Evolutionary conservation across 2,329 filamentous ascomycete species (phyloP).

Genomic region (Penicillium palitans): DNA sequence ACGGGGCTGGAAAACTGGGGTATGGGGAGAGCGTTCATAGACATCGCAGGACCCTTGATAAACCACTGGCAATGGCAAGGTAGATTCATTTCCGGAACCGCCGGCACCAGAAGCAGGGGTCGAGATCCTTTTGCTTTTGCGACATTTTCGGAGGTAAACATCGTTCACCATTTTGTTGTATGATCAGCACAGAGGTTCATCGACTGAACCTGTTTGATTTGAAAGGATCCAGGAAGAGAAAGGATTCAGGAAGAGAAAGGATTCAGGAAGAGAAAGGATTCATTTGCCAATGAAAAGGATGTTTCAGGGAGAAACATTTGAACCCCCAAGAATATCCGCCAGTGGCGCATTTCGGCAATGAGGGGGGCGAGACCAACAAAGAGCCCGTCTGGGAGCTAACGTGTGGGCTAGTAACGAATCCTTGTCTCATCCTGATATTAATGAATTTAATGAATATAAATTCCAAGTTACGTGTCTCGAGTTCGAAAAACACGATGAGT

Average conservation of each 20-base stretch:
- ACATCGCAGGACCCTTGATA: background rate
- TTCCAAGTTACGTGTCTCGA: background rate
- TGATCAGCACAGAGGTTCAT: background rate
- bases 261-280: background rate
- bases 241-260: too few relatives aligned
- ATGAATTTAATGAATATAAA: background rate
- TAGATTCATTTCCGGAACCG: background rate
- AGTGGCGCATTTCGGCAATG: background rate
- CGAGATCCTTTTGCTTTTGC: background rate
- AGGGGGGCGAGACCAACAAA: background rate
- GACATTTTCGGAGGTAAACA: too few relatives aligned
- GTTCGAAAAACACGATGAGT: background rate
- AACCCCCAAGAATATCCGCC: background rate
- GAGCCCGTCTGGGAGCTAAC: too few relatives aligned
- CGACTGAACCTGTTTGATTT: background rate
- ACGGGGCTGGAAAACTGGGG: background rate
- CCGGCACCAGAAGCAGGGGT: background rate
- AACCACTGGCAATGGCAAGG: background rate
- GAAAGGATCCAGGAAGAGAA: background rate
- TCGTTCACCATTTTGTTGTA: background rate
- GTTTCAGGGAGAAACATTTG: background rate
- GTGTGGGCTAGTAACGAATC: background rate
- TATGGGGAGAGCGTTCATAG: background rate
- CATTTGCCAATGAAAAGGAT: background rate
- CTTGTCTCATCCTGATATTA: background rate